phyloP scores from a whole-genome alignment of 2,329 filamentous ascomycete species.

The Fusarium sp. region DNA sequence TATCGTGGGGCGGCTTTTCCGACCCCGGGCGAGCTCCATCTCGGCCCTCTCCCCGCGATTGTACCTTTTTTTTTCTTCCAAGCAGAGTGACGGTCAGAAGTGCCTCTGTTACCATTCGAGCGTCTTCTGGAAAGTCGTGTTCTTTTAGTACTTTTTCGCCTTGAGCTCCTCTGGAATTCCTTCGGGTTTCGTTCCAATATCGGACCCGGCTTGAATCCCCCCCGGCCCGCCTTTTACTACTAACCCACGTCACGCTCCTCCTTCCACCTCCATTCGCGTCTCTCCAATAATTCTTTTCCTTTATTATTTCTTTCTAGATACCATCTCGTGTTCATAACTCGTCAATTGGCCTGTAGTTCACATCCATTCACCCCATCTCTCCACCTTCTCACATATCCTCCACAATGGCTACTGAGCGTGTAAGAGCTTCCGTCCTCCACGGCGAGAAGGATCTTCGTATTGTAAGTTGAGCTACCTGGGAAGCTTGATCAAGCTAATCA shows the following conservation, averaged over 20 bases:
- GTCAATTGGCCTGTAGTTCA: slow-evolving; percentile 9
- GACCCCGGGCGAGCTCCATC: slow-evolving; percentile 6
- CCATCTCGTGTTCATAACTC: not conserved
- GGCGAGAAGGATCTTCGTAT: slow-evolving; percentile 62
- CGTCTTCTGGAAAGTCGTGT: not conserved
- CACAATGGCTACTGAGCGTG: slow-evolving; percentile 43
- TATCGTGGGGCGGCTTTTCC: slow-evolving; percentile 27
- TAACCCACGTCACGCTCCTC: slow-evolving; percentile 22
- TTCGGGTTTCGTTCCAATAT: slow-evolving; percentile 20
- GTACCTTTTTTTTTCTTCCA: not conserved
- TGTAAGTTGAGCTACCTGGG: slow-evolving; percentile 48
- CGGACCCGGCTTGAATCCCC: slow-evolving; percentile 8
- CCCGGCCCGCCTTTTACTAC: slow-evolving; percentile 17
- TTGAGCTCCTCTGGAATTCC: not conserved
- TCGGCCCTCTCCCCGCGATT: slow-evolving; percentile 35
- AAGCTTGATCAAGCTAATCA: not conserved
- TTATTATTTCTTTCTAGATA: not conserved
- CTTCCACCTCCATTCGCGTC: slow-evolving; percentile 4
- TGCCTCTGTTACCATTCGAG: not conserved
- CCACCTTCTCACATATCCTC: not conserved
- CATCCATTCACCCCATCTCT: not conserved
- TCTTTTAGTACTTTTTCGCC: not conserved
- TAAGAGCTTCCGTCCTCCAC: slow-evolving; percentile 66
- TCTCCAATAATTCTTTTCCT: slow-evolving; percentile 15
- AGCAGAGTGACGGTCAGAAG: not conserved